These are phyloP conservation scores for Solanum arcanum DNA, from an alignment of 257 asterid genomes.

Conservation along the genomic window DNA sequence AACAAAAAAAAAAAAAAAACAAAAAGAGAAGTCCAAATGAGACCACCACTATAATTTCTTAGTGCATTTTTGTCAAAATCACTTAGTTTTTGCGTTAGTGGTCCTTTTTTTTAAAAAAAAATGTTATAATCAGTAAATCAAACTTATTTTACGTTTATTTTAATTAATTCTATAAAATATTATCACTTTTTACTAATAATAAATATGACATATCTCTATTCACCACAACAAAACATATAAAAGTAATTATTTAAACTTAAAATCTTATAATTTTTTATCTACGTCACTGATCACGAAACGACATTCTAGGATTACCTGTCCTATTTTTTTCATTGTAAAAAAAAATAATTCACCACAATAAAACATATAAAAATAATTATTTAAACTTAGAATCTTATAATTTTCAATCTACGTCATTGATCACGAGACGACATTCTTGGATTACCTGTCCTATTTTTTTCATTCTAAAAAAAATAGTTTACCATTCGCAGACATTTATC, in stretches of 20 bases:
- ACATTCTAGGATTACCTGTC: background rate
- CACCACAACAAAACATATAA: no score
- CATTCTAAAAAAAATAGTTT: conserved; percentile 6
- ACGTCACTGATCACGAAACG: background rate
- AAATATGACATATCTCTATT: no score
- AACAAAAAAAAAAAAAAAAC: background rate
- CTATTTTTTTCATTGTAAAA: background rate
- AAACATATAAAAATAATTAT: no score
- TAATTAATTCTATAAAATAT: no score
- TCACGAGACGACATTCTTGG: background rate
- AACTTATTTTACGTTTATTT: no score
- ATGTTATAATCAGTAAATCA: no score
- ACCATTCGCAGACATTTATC: background rate
- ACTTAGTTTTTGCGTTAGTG: conserved; percentile 9
- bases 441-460: background rate
- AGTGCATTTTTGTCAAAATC: conserved; percentile 15
- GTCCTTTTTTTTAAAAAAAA: background rate
- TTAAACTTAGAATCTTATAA: background rate
- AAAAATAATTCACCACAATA: background rate
- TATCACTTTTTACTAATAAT: background rate
- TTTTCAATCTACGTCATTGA: background rate
- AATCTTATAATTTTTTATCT: no score
- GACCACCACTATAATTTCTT: background rate
- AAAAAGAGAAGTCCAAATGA: background rate
- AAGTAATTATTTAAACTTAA: no score